Evolutionary conservation across 805 yeast species (phyloP).

Genomic region (Phaffomyces antillensis): DNA sequence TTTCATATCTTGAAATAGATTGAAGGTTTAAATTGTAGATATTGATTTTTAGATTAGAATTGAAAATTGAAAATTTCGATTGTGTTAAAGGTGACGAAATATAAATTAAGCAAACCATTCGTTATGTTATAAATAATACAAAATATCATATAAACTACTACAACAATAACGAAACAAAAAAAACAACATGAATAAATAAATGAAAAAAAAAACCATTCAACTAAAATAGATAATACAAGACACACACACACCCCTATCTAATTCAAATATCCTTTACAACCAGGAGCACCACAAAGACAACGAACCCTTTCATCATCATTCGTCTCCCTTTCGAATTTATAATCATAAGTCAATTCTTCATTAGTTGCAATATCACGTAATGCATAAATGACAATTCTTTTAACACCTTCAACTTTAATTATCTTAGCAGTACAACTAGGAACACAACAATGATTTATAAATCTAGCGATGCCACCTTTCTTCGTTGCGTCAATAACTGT

Average conservation of each 20-base stretch:
- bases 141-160: no score
- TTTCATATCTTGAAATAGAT: no score
- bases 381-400: constrained; percentile 92
- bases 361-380: constrained; percentile 79
- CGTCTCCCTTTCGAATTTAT: constrained; percentile 87
- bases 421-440: constrained; percentile 98
- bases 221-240: no score
- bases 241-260: constrained; percentile 20
- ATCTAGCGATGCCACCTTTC: constrained; percentile 94
- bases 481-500: constrained; percentile 97
- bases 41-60: no score
- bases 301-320: constrained; percentile 82
- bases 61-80: no score
- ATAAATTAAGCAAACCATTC: no score
- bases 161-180: no score
- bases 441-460: constrained; percentile 94
- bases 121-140: no score
- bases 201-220: no score
- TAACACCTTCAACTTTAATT: constrained; percentile 88
- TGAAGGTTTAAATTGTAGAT: no score
- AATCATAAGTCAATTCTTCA: constrained; percentile 92
- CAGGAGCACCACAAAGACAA: constrained; percentile 93
- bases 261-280: constrained; percentile 88
- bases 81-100: no score
- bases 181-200: no score